These are phyloP conservation scores for Aspergillus sp. DNA, from an alignment of 2,329 filamentous ascomycete genomes.

Conservation along the genomic window DNA sequence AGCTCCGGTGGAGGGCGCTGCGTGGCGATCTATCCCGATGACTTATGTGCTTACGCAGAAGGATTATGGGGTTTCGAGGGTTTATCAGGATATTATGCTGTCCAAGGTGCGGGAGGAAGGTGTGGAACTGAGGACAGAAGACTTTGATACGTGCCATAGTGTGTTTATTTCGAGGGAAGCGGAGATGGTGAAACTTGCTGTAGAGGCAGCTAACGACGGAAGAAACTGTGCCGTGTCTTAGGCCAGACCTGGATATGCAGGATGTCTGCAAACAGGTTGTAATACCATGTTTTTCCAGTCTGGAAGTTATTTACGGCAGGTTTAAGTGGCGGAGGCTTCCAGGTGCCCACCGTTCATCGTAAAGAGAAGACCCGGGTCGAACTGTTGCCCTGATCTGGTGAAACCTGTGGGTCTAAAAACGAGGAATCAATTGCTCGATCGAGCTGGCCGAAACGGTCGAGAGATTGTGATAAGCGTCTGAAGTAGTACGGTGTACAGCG, in stretches of 20 bases:
- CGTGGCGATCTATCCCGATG: conserved; percentile 7
- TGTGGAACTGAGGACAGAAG: conserved; percentile 6
- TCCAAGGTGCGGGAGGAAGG: conserved; percentile 8
- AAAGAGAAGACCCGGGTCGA: too few species aligned
- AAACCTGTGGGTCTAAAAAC: too few species aligned
- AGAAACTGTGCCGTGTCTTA: not conserved
- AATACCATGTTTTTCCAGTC: not conserved
- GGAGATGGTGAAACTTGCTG: conserved; percentile 16
- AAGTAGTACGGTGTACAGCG: too few species aligned
- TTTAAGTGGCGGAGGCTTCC: too few species aligned
- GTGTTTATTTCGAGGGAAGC: conserved; percentile 13
- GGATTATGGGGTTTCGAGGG: conserved; percentile 11
- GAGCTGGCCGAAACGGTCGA: too few species aligned
- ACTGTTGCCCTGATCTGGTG: too few species aligned
- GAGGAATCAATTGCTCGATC: too few species aligned
- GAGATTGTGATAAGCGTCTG: too few species aligned
- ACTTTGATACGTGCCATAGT: conserved; percentile 19
- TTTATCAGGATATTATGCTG: conserved; percentile 20
- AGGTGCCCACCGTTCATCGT: too few species aligned
- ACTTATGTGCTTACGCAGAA: conserved; percentile 16
- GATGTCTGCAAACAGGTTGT: not conserved
- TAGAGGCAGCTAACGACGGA: conserved; percentile 1
- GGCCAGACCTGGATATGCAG: not conserved
- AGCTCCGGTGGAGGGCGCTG: conserved; percentile 7
- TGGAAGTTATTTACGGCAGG: too few species aligned